Evolutionary conservation across 176 grass and related monocot genomes (phyloP), one percentile per base, ranked within the genome.

Genomic region (Chrysopogon serrulatus): DNA sequence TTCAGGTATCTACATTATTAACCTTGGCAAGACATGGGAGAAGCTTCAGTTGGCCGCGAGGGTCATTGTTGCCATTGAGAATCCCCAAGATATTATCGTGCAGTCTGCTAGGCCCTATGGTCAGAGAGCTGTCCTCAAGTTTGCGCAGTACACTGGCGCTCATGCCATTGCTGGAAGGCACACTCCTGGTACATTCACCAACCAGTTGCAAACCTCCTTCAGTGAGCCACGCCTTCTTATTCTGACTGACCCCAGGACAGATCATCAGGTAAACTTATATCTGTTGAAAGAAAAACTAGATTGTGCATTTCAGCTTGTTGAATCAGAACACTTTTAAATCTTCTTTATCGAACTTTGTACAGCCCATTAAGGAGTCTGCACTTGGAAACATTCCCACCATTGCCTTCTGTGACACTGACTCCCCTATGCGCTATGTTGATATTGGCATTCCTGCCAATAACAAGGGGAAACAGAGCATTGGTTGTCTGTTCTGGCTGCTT

Each of bases 141-240:
- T 97, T 80, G 92, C 95, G 0, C 90, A 97, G 72, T 94, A 94
- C 90, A 97, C 95, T 11, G 95, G 95, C 44, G 90, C 90, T 77
- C 92, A 97, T 32, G 90, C 92, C 36, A 97, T 97, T 81, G 92
- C 90, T 2, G 95, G 95, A 1, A 94, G 95, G 90, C 95, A 97
- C 80, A 97, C 95, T 53, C 95, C 95, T 53, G 95, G 95, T 88
- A 97, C 92, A 37, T 97, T 97, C 70, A 97, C 95, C 32, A 97
- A 97, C 78, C 95, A 97, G 92, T 30, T 97, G 62, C 95, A 97
- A 54, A 94, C 92, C 6, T 84, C 90, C 17, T 97, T 97, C 70
- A 92, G 90, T 43, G 95, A 97, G 88, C 92, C 95, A 6, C 90
- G 95, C 30, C 95, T 97, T 82, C 95, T 97, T n/a, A 89, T 97